A percentile compares a stretch with the other conserved stretches of the same genome.
These are phyloP conservation scores for Debaryomyces nepalensis DNA, from an alignment of 1,139 yeast genomes.

Conservation along the genomic window DNA sequence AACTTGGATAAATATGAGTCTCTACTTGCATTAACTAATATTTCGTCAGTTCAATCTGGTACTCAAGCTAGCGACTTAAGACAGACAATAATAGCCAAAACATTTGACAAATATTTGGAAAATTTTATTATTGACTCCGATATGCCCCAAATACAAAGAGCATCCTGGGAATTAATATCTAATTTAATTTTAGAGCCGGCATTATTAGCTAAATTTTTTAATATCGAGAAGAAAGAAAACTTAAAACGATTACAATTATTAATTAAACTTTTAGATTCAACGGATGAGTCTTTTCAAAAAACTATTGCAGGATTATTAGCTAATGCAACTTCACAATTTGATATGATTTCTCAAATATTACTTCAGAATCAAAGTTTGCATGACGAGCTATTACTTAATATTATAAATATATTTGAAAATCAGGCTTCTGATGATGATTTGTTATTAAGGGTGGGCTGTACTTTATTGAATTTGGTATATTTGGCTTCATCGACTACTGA, in stretches of 20 bases:
- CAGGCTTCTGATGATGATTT: conserved; percentile 38
- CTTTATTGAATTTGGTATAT: conserved; percentile 37
- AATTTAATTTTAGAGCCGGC: conserved; percentile 51
- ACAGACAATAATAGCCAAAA: conserved; percentile 36
- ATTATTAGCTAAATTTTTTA: conserved; percentile 55
- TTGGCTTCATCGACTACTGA: conserved; percentile 22
- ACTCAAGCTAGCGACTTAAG: conserved; percentile 32
- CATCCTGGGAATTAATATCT: conserved; percentile 53
- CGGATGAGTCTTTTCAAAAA: conserved; percentile 41
- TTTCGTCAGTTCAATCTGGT: conserved; percentile 35
- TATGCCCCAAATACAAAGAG: conserved; percentile 41
- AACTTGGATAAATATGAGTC: conserved; percentile 47
- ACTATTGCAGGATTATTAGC: conserved; percentile 53
- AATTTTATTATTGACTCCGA: conserved; percentile 47
- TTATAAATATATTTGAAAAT: conserved; percentile 30
- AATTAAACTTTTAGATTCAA: conserved; percentile 45
- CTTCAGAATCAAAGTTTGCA: conserved; percentile 28
- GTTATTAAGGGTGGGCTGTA: conserved; percentile 39
- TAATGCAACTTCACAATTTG: conserved; percentile 53
- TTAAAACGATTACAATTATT: conserved; percentile 40
- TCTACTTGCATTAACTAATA: conserved; percentile 53
- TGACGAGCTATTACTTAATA: conserved; percentile 27
- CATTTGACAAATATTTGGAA: conserved; percentile 39
- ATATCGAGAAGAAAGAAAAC: conserved; percentile 37
- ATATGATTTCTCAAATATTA: conserved; percentile 44